phyloP scores from a whole-genome alignment of 164 flowering plant species.

The Berberis vulgaris region DNA sequence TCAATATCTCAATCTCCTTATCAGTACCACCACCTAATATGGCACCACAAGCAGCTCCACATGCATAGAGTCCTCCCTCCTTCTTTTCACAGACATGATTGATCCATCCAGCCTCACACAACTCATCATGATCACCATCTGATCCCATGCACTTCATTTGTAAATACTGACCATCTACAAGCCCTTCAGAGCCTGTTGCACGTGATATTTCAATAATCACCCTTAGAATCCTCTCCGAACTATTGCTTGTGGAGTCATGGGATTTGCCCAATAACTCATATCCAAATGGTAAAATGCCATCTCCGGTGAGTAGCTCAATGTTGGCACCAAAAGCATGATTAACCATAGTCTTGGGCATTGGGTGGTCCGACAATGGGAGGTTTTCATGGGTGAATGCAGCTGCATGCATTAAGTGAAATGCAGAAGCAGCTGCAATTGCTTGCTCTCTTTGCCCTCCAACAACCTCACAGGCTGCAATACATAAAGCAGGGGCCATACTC shows the following conservation, averaged over 20 bases:
- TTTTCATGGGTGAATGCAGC: no score
- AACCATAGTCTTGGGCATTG: no score
- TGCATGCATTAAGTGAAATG: no score
- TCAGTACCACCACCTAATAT: constrained; percentile 63
- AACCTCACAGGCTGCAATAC: no score
- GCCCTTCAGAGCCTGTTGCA: constrained; percentile 42
- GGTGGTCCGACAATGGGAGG: no score
- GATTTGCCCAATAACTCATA: constrained; percentile 34
- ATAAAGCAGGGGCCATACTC: no score
- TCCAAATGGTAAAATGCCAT: constrained; percentile 46
- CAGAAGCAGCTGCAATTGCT: no score
- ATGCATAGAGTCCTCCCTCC: constrained; percentile 42
- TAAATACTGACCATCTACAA: constrained; percentile 27
- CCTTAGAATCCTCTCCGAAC: constrained; percentile 27
- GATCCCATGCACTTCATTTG: constrained; percentile 10
- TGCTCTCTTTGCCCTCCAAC: no score
- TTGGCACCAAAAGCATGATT: constrained; percentile 20
- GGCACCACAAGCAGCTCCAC: constrained; percentile 68
- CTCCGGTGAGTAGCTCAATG: constrained; percentile 45
- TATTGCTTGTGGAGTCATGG: constrained; percentile 10
- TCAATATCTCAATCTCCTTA: constrained; percentile 45
- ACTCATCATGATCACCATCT: not conserved
- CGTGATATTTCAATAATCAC: constrained; percentile 46
- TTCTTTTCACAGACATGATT: constrained; percentile 24
- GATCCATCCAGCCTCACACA: constrained; percentile 4